A percentile compares a stretch with the other conserved stretches of the same genome.
These are phyloP conservation scores for Yamadazyma mexicana DNA, from an alignment of 1,139 yeast species.

Conservation along the genomic window DNA sequence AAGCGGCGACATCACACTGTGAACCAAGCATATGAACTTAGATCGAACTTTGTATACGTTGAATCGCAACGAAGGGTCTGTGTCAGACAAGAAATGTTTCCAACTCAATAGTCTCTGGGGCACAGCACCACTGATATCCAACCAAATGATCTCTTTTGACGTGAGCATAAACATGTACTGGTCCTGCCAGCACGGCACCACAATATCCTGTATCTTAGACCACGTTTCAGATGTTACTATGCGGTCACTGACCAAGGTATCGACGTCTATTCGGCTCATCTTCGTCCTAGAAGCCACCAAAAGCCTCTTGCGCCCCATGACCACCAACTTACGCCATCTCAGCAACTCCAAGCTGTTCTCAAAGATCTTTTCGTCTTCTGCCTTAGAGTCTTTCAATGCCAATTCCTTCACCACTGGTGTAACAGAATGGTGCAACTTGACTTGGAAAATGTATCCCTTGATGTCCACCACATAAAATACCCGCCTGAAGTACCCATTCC, in stretches of 20 bases:
- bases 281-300: constrained; percentile 48
- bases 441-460: constrained; percentile 48
- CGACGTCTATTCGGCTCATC: constrained; percentile 31
- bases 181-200: constrained; percentile 14
- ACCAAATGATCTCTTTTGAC: constrained; percentile 59
- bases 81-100: constrained; percentile 61
- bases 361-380: constrained; percentile 19
- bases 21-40: constrained; percentile 32
- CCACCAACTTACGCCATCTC: constrained; percentile 50
- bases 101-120: constrained; percentile 55
- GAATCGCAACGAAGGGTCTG: constrained; percentile 57
- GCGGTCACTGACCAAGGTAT: constrained; percentile 19
- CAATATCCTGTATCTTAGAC: constrained; percentile 54
- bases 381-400: constrained; percentile 4
- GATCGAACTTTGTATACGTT: constrained; percentile 22
- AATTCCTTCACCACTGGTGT: constrained; percentile 4
- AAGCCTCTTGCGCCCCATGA: constrained; percentile 40
- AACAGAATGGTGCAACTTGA: constrained; percentile 2
- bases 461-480: constrained; percentile 50
- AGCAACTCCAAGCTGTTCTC: constrained; percentile 54
- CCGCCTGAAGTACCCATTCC: constrained; percentile 38
- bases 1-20: constrained; percentile 44
- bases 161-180: constrained; percentile 49
- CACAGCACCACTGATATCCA: constrained; percentile 24
- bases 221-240: constrained; percentile 55